Conservation (phyloP, 257 asterid species). For the Solanum bulbocastanum region DNA sequence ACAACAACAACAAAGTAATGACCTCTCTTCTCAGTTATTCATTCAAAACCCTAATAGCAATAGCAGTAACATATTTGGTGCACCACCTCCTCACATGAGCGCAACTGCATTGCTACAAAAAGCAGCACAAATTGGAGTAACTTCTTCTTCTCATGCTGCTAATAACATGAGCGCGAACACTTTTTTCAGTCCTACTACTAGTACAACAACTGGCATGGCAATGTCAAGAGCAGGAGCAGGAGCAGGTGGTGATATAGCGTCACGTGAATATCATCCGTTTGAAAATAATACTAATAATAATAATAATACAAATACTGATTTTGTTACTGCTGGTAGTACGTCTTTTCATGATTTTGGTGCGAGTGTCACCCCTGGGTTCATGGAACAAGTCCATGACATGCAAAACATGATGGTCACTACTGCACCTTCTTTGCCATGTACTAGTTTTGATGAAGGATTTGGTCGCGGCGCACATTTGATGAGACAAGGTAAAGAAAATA, state of each 20-base stretch:
- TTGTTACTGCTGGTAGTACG: background rate
- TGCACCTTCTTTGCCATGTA: background rate
- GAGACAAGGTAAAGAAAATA: background rate
- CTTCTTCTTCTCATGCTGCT: constrained; percentile 6
- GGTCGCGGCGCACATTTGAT: background rate
- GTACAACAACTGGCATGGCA: background rate
- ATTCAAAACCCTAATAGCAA: constrained; percentile 23
- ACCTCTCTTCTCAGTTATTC: constrained; percentile 4
- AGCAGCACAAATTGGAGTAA: constrained; percentile 63
- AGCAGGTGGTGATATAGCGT: background rate
- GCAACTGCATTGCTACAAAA: constrained; percentile 65
- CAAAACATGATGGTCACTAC: background rate
- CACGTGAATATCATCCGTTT: background rate
- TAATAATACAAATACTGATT: background rate
- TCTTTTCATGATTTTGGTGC: background rate
- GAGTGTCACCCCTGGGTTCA: background rate
- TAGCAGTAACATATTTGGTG: background rate
- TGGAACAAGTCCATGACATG: constrained; percentile 2
- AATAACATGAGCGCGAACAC: constrained; percentile 23
- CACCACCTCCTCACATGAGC: constrained; percentile 37
- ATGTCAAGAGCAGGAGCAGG: background rate
- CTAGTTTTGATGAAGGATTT: background rate
- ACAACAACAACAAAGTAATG: constrained; percentile 8
- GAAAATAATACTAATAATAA: background rate
- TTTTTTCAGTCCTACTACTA: background rate